Evolutionary conservation across 768 basidiomycete genomes (phyloP), one percentile per base, ranked within the genome.

Genomic region (Neoboletus brunneissimus): DNA sequence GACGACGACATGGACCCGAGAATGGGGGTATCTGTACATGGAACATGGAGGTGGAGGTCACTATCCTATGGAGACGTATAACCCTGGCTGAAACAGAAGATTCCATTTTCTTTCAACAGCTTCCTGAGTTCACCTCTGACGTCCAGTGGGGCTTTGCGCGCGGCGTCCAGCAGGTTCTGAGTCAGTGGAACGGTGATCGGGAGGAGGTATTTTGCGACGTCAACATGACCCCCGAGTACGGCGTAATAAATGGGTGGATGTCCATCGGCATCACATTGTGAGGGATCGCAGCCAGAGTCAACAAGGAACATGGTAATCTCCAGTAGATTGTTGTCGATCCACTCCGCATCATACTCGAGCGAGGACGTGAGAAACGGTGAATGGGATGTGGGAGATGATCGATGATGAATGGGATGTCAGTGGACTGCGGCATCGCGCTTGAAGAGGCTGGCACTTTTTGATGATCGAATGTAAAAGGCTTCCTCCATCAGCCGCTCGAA

Each of bases 231-330:
- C 29, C 1, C 1, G 6, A 10, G 4, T 4, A 47, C 3, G 18
- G 58, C 57, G 8, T 16, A 18, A 32, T 46, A 37, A 16, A 59
- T 2, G 25, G 57, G 32, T 5, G 44, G 20, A 25, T 31, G 27
- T 18, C 44, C 45, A 3, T 42, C 1, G 22, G 27, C 32, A 25
- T 47, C 49, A 13, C 57, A 32, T 7, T 22, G 29, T 4, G 45
- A 53, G 15, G 50, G 57, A 44, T 59, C 23, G 16, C 58, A 53
- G 20, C 58, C 57, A 1, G 41, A 23, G 25, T 16, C 8, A 8
- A 59, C 45, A 13, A 59, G 49, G 6, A 59, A 1, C 29, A 27
- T 15, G 29, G 59, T 5, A 11, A 34, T 27, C 0, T 13, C 16
- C 48, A 51, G 13, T 20, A 9, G 51, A 51, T 4, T 12, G 5